Evolutionary conservation across 345 rosid genomes (phyloP), one percentile per base, ranked within the genome.

Genomic region (Garcia nutans): DNA sequence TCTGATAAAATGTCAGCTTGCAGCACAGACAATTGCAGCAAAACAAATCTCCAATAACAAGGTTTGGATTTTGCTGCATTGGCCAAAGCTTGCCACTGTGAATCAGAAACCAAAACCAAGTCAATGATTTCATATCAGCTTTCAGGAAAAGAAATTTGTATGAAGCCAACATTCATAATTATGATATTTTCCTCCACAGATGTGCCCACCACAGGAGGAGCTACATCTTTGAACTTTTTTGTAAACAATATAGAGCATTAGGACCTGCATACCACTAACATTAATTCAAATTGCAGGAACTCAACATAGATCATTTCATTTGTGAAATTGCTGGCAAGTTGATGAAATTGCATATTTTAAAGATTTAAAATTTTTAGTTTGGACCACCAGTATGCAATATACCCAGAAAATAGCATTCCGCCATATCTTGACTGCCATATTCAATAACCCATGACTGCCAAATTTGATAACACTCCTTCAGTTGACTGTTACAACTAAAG

Each of bases 1-100:
- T 93, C 91, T n/a, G 84, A 79, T 45, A 87, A 76, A 74, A 86
- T 81, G 57, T 89, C 86, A 64, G 99, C 99, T 76, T 82, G 86
- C 76, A 88, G 77, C 52, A 96, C 84, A 75, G 91, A 88, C 83
- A 90, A 79, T 72, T 85, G 84, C 80, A 96, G 89, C 85, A 96
- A 84, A 70, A 96, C 97, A 82, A 96, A 96, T 84, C 89, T 89
- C 99, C 99, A 96, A 81, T 89, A 88, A 82, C 94, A 96, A 9
- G 91, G 82, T 80, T 75, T 86, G 66, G 92, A 83, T 81, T 84
- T 84, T 55, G 98, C 98, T 59, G 86, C 86, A 77, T 91, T 84
- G 44, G 94, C 99, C 88, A 93, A 81, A 73, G 86, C 86, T 88
- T 88, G 86, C 98, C 97, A 96, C 98, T 96, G 93, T 78, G 50